Evolutionary conservation across 2,329 filamentous ascomycete species (phyloP).

Genomic region (Stemphylium lycopersici): DNA sequence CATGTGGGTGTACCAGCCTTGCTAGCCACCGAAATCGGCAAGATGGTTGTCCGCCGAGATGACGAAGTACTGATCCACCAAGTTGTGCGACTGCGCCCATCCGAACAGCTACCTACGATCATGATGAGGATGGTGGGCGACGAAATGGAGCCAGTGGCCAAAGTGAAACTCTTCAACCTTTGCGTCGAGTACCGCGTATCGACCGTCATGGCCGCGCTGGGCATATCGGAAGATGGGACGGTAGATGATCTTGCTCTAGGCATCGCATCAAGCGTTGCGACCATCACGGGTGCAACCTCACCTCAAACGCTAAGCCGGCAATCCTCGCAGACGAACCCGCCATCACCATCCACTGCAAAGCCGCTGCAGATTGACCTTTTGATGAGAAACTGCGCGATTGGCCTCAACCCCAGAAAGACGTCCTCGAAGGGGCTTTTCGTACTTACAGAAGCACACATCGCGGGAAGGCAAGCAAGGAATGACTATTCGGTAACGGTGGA

Average conservation of each 20-base stretch:
- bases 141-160: constrained; percentile 89
- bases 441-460: constrained; percentile 76
- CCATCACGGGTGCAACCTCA: constrained; percentile 70
- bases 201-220: constrained; percentile 79
- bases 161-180: constrained; percentile 83
- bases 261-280: constrained; percentile 80
- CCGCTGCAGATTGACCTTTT: constrained; percentile 71
- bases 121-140: constrained; percentile 92
- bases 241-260: constrained; percentile 74
- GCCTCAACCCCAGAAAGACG: constrained; percentile 79
- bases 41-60: constrained; percentile 68
- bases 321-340: constrained; percentile 33
- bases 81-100: constrained; percentile 50
- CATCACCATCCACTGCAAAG: constrained; percentile 34
- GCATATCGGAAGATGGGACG: constrained; percentile 67
- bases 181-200: constrained; percentile 88
- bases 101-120: constrained; percentile 66
- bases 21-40: constrained; percentile 75
- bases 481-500: constrained; percentile 69
- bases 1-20: constrained; percentile 85
- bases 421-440: constrained; percentile 79
- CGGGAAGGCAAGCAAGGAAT: constrained; percentile 69
- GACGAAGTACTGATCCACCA: constrained; percentile 75
- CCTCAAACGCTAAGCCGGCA: constrained; percentile 47
- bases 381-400: constrained; percentile 80